Conservation (phyloP, 2,329 filamentous ascomycete genomes). For the Lecanicillium sp. region DNA sequence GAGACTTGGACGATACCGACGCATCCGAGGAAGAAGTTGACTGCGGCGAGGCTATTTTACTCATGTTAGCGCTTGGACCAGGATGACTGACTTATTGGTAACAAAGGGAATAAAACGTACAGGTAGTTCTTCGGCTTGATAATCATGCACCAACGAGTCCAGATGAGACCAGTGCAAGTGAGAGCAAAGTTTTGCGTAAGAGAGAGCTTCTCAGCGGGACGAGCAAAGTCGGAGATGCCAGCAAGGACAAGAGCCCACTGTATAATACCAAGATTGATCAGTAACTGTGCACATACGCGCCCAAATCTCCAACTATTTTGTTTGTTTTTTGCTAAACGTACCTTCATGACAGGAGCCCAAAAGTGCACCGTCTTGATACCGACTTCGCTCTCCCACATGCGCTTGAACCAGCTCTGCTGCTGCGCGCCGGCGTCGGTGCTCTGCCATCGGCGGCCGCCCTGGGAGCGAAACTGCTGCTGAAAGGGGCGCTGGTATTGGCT, state of each 20-base stretch:
- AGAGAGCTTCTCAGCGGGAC: slow-evolving; percentile 87
- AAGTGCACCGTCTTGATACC: slow-evolving; percentile 95
- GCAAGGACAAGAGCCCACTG: slow-evolving; percentile 90
- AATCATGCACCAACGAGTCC: slow-evolving; percentile 97
- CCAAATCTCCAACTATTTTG: too few relatives aligned
- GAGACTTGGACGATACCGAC: slow-evolving; percentile 77
- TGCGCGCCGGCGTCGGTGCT: slow-evolving; percentile 50
- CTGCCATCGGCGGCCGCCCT: slow-evolving; percentile 56
- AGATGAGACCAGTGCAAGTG: slow-evolving; percentile 87
- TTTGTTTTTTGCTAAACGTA: slow-evolving; percentile 19
- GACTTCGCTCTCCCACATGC: slow-evolving; percentile 75
- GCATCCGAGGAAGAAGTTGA: slow-evolving; percentile 95
- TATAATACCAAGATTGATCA: slow-evolving; percentile 3
- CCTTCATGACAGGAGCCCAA: slow-evolving; percentile 93
- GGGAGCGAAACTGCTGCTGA: slow-evolving; percentile 30
- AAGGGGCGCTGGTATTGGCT: slow-evolving; percentile 32
- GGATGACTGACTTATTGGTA: too few relatives aligned
- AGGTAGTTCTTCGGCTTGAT: slow-evolving; percentile 91
- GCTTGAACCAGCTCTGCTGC: slow-evolving; percentile 55
- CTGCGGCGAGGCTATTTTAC: slow-evolving; percentile 66
- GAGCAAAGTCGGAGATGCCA: slow-evolving; percentile 83
- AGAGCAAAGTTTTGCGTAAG: slow-evolving; percentile 87
- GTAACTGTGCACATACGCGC: neutral
- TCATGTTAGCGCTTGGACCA: too few relatives aligned
- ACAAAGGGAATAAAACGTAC: slow-evolving; percentile 41